These are phyloP conservation scores for Phyllostachys edulis DNA, from an alignment of 176 grass and related monocot species.

Conservation along the genomic window DNA sequence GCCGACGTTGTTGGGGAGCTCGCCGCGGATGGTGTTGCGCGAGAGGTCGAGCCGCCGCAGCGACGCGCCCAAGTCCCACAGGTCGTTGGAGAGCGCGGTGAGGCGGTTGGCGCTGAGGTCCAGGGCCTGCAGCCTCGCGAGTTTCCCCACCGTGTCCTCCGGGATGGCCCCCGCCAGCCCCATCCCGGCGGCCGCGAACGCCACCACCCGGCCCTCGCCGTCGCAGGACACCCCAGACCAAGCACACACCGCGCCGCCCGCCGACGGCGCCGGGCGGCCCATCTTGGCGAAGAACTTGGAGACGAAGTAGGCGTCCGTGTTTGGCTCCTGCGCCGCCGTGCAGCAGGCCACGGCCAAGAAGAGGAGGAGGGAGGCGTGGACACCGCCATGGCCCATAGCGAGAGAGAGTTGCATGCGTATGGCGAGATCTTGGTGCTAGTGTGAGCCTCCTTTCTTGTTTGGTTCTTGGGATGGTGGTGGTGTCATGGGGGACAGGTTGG, in stretches of 20 bases:
- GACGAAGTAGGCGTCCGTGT: slow-evolving; percentile 82
- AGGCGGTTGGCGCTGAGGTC: slow-evolving; percentile 81
- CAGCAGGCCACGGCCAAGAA: slow-evolving; percentile 13
- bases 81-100: slow-evolving; percentile 57
- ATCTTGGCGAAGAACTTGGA: slow-evolving; percentile 60
- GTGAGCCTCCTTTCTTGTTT: neutral
- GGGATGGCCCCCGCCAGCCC: slow-evolving; percentile 62
- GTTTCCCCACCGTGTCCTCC: slow-evolving; percentile 76
- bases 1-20: slow-evolving; percentile 67
- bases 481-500: slow-evolving; percentile 34
- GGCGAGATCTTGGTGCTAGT: slow-evolving; percentile 27
- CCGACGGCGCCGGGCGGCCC: slow-evolving; percentile 27
- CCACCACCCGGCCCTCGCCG: slow-evolving; percentile 41
- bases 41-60: slow-evolving; percentile 76
- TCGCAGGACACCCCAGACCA: slow-evolving; percentile 68
- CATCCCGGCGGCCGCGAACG: slow-evolving; percentile 49
- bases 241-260: slow-evolving; percentile 42
- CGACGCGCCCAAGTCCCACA: slow-evolving; percentile 74
- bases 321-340: slow-evolving; percentile 58
- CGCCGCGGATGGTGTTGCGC: slow-evolving; percentile 56
- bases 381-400: slow-evolving; percentile 20
- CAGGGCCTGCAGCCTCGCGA: slow-evolving; percentile 50
- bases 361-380: neutral
- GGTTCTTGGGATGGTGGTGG: neutral
- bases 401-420: neutral